Evolutionary conservation across 2,329 filamentous ascomycete species (phyloP).

Genomic region (Sordariomycetes sp.): DNA sequence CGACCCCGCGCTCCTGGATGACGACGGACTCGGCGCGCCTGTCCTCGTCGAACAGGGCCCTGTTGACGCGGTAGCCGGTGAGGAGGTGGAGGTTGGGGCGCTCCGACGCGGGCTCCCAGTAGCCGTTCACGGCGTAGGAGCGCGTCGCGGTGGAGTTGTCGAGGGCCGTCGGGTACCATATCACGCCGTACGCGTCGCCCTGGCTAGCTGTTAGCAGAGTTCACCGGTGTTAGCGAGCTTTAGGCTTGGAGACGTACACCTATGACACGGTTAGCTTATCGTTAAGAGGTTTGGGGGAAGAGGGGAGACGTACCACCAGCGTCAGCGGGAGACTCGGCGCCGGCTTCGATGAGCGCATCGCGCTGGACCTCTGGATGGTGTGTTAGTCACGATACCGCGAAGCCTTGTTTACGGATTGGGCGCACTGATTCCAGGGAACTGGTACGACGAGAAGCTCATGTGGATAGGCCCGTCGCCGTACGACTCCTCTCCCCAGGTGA

Average conservation of each 20-base stretch:
- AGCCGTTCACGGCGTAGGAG: conserved; percentile 4
- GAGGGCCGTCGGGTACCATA: conserved; percentile 5
- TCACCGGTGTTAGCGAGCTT: too few species aligned
- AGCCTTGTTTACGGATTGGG: not conserved
- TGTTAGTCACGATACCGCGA: not conserved
- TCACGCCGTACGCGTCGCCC: conserved; percentile 4
- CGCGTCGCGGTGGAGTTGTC: conserved; percentile 5
- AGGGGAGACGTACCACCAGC: not conserved
- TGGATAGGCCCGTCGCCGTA: conserved; percentile 16
- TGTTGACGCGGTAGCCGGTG: conserved; percentile 30
- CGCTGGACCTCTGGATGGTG: not conserved
- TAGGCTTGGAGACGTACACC: not conserved
- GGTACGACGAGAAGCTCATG: conserved; percentile 7
- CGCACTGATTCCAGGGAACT: conserved; percentile 3
- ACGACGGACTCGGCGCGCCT: conserved; percentile 5
- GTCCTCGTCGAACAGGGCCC: conserved; percentile 23
- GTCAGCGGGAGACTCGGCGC: conserved; percentile 2
- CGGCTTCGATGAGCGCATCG: conserved; percentile 2
- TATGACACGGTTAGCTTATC: not conserved
- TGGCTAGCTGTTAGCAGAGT: not conserved
- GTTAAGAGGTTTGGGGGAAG: not conserved
- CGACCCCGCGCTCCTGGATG: not conserved
- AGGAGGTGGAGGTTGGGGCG: conserved; percentile 3
- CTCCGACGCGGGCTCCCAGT: conserved; percentile 4
- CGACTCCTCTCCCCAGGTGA: conserved; percentile 22